Base-by-base conservation (phyloP, 2,329 filamentous ascomycete genomes). In the Alternaria solani region DNA sequence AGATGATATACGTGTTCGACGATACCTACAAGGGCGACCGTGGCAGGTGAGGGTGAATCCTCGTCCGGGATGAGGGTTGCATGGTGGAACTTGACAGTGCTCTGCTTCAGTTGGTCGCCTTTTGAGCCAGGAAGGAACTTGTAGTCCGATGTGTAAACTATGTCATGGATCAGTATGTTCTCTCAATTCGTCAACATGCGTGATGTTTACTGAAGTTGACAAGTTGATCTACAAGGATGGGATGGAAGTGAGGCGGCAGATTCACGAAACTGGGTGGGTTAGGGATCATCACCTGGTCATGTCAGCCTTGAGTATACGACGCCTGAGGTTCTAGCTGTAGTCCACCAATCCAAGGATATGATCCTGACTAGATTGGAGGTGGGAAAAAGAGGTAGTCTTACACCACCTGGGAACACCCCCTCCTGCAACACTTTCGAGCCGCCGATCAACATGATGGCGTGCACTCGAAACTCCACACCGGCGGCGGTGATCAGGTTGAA, bases 101-200 rank as follows among this genome's bases (percentile, higher is more conserved):
- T 48, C 42, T 46, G 49, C 25, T 34, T 38, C 26, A 51, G 34
- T 20, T 43, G 12, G 2, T 12, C 18, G 43, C 18, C 16, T 34
- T 18, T 30, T 23, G 9, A 41, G 36, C 26, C 39, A 5, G 52
- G 25, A n/a, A 42, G 39, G 49, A 53, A 32, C n/a, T 43, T 23
- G 47, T 67, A 67, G 28, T 62, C 51, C 2, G 54, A 58, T 6
- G 55, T 65, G 47, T 67, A 67, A 18, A 67, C 54, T 57, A 39
- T 18, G 20, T 2, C 12, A 25, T 32, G 1, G 28, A 26, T 56
- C 26, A 56, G 36, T 36, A 23, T 6, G 14, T 18, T 16, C 30
- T 41, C 18, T 9, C 5, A 2, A 11, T 14, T 14, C n/a, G 14
- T 11, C 18, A 7, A 12, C 18, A 16, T 43, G 18, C 7, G 4